Percentiles rank a stretch among this genome's conserved stretches.
These are phyloP conservation scores for Phragmites australis DNA, from an alignment of 176 grass and related monocot species.

Conservation along the genomic window DNA sequence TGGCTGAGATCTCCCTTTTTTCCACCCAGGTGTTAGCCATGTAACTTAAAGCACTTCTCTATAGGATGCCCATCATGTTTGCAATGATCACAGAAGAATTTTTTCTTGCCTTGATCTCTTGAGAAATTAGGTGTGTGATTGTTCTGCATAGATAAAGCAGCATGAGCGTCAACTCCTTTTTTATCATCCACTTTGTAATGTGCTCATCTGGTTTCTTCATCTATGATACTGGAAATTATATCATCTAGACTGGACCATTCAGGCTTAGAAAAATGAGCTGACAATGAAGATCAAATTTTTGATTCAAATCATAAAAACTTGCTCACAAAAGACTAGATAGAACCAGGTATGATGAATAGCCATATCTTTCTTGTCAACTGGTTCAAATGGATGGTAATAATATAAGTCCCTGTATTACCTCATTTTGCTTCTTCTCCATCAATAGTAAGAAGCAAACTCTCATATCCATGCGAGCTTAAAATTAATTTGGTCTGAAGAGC, in stretches of 20 bases:
- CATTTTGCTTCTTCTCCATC: background rate
- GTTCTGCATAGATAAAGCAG: background rate
- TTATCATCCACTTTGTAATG: background rate
- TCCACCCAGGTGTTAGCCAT: background rate
- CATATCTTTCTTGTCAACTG: background rate
- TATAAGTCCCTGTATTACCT: background rate
- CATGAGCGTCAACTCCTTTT: background rate
- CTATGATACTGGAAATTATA: background rate
- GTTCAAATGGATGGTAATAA: background rate
- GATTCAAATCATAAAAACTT: background rate
- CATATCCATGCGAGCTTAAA: background rate
- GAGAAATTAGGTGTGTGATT: rapidly evolving
- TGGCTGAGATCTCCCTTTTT: background rate
- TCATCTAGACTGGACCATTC: background rate
- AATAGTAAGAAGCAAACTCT: background rate
- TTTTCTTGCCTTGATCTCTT: background rate
- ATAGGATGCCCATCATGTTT: background rate
- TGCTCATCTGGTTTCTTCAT: background rate
- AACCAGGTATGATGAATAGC: background rate
- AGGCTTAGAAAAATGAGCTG: background rate
- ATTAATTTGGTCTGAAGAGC: background rate
- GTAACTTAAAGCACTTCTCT: background rate
- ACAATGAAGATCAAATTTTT: background rate
- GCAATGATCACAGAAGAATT: background rate
- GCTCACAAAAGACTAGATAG: background rate